phyloP scores from a whole-genome alignment of 1,284 basidiomycete species.

The Phylloboletellus chloephorus region DNA sequence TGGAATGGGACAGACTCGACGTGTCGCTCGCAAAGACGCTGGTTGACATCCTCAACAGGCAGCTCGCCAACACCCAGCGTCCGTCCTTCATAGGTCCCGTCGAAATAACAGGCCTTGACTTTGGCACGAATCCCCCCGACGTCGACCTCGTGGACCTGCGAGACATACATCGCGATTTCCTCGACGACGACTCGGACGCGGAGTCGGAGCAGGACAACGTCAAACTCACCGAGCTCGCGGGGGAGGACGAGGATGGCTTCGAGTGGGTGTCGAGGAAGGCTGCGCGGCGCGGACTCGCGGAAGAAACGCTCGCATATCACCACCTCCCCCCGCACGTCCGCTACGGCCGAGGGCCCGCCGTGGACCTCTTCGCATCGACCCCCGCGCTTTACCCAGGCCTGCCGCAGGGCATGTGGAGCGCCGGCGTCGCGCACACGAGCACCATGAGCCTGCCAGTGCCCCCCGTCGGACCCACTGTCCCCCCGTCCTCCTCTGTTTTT shows the following conservation, averaged over 20 bases:
- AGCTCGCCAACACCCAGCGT: constrained; percentile 62
- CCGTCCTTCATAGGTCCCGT: constrained; percentile 95
- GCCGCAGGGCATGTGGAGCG: constrained; percentile 46
- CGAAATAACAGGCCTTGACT: constrained; percentile 79
- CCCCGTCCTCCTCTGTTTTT: constrained; percentile 34
- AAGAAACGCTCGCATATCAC: constrained; percentile 58
- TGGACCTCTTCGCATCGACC: constrained; percentile 55
- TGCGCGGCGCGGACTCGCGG: constrained; percentile 42
- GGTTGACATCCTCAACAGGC: constrained; percentile 75
- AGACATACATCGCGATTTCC: constrained; percentile 92
- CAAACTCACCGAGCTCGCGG: no score
- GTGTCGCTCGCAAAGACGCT: constrained; percentile 65
- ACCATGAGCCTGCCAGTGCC: constrained; percentile 31
- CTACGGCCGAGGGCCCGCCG: constrained; percentile 51
- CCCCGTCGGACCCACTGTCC: constrained; percentile 8
- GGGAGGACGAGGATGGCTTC: constrained; percentile 59
- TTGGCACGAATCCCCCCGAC: constrained; percentile 80
- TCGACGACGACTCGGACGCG: constrained; percentile 55
- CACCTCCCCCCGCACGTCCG: constrained; percentile 66
- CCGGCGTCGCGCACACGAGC: constrained; percentile 29
- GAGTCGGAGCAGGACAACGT: constrained; percentile 36
- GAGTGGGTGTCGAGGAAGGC: constrained; percentile 74
- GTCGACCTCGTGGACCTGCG: constrained; percentile 87
- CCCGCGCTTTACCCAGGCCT: constrained; percentile 41
- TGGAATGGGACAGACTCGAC: constrained; percentile 74